phyloP scores from a whole-genome alignment of 257 asterid genomes.

The Solanum paucissectum region DNA sequence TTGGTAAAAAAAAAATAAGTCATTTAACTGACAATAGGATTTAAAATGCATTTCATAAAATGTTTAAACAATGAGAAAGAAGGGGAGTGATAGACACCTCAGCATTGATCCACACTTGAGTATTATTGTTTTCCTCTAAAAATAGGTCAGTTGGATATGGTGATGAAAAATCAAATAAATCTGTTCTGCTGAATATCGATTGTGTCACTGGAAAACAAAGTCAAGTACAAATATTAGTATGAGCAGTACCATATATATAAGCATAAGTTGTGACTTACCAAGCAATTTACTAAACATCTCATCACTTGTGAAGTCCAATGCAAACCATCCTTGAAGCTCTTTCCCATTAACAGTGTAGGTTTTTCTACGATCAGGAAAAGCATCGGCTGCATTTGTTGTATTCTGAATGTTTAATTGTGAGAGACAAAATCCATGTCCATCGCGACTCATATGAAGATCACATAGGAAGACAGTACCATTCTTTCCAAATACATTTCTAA shows the following conservation, averaged over 20 bases:
- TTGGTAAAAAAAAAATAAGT: neutral
- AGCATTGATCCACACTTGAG: slow-evolving; percentile 62
- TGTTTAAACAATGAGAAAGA: neutral
- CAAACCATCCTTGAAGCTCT: slow-evolving; percentile 52
- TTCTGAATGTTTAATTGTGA: slow-evolving; percentile 43
- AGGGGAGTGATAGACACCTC: slow-evolving; percentile 37
- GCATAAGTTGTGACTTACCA: slow-evolving; percentile 24
- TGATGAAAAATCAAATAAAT: neutral
- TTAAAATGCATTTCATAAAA: neutral
- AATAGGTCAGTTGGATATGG: slow-evolving; percentile 20
- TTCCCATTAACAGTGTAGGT: slow-evolving; percentile 45
- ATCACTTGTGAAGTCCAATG: slow-evolving; percentile 42
- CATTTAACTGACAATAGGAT: neutral
- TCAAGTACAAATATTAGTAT: neutral
- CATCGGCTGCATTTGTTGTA: slow-evolving; percentile 30
- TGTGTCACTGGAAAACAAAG: neutral
- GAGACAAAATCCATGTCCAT: slow-evolving; percentile 47
- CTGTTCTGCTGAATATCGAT: neutral
- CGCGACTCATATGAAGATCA: slow-evolving; percentile 65
- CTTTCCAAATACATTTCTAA: slow-evolving; percentile 18
- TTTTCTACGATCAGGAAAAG: slow-evolving; percentile 41
- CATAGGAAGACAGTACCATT: slow-evolving; percentile 53
- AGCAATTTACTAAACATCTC: slow-evolving; percentile 30
- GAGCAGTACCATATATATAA: neutral
- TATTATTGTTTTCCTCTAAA: slow-evolving; percentile 9